Evolutionary conservation across 2,329 filamentous ascomycete species (phyloP).

Genomic region (Geosmithia flava): DNA sequence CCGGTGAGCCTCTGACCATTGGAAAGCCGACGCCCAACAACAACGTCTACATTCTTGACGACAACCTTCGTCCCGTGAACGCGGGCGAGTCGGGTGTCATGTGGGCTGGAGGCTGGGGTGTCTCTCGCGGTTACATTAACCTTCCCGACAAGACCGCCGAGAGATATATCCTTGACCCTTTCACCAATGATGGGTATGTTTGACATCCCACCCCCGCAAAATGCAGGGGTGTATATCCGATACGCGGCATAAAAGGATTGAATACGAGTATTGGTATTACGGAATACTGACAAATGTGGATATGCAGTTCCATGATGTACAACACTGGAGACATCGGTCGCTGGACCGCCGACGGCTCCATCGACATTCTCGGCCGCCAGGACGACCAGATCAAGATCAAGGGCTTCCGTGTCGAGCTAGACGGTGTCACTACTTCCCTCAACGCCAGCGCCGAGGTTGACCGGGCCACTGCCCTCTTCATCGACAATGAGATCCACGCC

Average conservation of each 20-base stretch:
- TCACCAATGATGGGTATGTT: conserved; percentile 24
- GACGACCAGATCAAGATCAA: conserved; percentile 53
- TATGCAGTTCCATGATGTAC: conserved; percentile 37
- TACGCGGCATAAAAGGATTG: not conserved
- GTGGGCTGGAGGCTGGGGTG: conserved; percentile 44
- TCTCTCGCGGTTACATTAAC: conserved; percentile 43
- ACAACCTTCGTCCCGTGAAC: conserved; percentile 26
- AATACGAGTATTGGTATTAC: conserved; percentile 1
- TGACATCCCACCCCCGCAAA: not conserved
- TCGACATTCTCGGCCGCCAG: conserved; percentile 42
- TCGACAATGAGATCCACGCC: conserved; percentile 21
- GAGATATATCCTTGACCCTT: conserved; percentile 36
- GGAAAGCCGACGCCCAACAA: conserved; percentile 45
- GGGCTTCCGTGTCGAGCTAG: conserved; percentile 48
- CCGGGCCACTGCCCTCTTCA: conserved; percentile 32
- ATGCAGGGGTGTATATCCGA: not conserved
- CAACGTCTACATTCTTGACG: conserved; percentile 39
- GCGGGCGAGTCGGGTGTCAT: conserved; percentile 37
- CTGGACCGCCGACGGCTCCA: conserved; percentile 38
- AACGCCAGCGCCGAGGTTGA: conserved; percentile 30
- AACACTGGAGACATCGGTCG: conserved; percentile 47
- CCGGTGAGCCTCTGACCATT: conserved; percentile 35
- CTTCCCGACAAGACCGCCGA: conserved; percentile 35
- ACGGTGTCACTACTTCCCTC: conserved; percentile 40
- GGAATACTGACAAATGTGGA: not conserved